Percentiles rank a stretch among this genome's conserved stretches.
These are phyloP conservation scores for Arabis hirsuta DNA, from an alignment of 345 rosid genomes.

Conservation along the genomic window DNA sequence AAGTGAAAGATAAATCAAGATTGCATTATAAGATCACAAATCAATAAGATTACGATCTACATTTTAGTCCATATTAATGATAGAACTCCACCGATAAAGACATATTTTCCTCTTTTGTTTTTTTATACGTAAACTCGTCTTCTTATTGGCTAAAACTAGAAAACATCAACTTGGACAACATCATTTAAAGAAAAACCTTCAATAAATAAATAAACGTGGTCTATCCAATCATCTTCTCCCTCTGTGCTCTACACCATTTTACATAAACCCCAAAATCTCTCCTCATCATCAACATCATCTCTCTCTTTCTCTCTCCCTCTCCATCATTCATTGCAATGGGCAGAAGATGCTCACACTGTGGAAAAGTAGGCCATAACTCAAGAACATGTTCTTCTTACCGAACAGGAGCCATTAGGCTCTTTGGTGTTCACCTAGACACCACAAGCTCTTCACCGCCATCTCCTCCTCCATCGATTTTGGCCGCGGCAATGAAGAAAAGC, in stretches of 20 bases:
- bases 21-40: not conserved
- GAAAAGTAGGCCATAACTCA: conserved; percentile 46
- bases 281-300: conserved; percentile 25
- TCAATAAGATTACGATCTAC: conserved; percentile 13
- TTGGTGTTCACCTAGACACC: conserved; percentile 46
- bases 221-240: conserved; percentile 41
- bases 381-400: conserved; percentile 44
- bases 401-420: conserved; percentile 40
- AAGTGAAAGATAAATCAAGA: conserved; percentile 12
- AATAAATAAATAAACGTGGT: conserved; percentile 30
- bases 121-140: conserved; percentile 12
- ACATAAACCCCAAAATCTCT: conserved; percentile 41
- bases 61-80: conserved; percentile 25
- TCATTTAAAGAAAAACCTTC: conserved; percentile 4
- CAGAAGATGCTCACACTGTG: conserved; percentile 48
- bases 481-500: conserved; percentile 41
- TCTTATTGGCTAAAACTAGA: conserved; percentile 42
- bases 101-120: conserved; percentile 26
- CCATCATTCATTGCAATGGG: conserved; percentile 39
- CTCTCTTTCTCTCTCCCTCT: conserved; percentile 9
- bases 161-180: conserved; percentile 38
- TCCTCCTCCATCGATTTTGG: conserved; percentile 32
- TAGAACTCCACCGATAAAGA: conserved; percentile 17
- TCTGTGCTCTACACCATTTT: conserved; percentile 41
- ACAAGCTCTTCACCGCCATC: conserved; percentile 31